Conservation (phyloP, 805 yeast species). For the Torulaspora delbrueckii region DNA sequence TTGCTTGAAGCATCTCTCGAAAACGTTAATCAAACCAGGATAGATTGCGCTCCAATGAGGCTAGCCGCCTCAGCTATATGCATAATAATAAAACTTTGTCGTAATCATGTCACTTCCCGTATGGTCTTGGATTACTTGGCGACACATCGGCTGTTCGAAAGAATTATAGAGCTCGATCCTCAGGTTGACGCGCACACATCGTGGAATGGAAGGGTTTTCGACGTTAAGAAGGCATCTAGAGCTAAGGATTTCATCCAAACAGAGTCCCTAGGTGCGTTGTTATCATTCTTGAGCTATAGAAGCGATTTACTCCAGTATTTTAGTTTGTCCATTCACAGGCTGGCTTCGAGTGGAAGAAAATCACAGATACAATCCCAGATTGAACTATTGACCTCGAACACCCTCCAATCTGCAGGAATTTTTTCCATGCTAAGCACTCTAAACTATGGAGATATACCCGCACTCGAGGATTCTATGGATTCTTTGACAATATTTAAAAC, state of each 20-base stretch:
- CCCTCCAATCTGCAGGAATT: conserved; percentile 60
- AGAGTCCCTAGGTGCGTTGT: conserved; percentile 47
- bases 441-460: conserved; percentile 48
- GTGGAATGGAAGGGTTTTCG: conserved; percentile 51
- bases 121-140: conserved; percentile 51
- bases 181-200: conserved; percentile 48
- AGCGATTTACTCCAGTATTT: conserved; percentile 57
- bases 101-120: conserved; percentile 50
- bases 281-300: conserved; percentile 58
- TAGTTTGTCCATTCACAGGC: conserved; percentile 65
- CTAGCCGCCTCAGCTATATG: conserved; percentile 57
- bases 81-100: conserved; percentile 56
- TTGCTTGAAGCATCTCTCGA: conserved; percentile 47
- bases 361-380: conserved; percentile 44
- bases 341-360: conserved; percentile 46
- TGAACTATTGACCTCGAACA: conserved; percentile 46
- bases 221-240: conserved; percentile 33
- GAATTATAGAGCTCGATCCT: conserved; percentile 48
- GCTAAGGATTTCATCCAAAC: conserved; percentile 31
- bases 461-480: conserved; percentile 21
- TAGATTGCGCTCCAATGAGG: conserved; percentile 53
- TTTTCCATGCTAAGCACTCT: conserved; percentile 67
- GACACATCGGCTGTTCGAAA: conserved; percentile 46
- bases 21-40: conserved; percentile 37
- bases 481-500: conserved; percentile 30